Percentiles rank a stretch among this genome's conserved stretches.
Conservation (phyloP, 495 filamentous ascomycete genomes). For the Staphylotrichum longicolle region DNA sequence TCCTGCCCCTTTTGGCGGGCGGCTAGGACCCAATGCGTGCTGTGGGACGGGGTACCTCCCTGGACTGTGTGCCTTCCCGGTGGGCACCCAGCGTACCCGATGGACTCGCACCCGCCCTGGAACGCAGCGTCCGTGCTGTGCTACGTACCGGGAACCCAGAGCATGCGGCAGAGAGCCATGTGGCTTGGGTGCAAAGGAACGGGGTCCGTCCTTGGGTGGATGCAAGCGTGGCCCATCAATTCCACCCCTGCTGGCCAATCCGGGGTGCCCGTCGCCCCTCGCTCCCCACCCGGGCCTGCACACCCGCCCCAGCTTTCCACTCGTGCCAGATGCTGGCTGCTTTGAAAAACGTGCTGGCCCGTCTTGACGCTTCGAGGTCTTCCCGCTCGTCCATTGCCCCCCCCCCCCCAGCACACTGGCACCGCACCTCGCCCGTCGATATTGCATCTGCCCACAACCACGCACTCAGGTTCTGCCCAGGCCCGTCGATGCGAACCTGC, state of each 20-base stretch:
- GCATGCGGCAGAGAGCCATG: conserved; percentile 28
- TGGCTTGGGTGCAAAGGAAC: conserved; percentile 20
- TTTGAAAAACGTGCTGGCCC: conserved; percentile 42
- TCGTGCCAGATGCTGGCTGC: conserved; percentile 28
- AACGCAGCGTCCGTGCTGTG: too few species aligned
- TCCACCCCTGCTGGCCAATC: conserved; percentile 18
- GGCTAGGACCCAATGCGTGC: too few species aligned
- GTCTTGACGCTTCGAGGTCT: conserved; percentile 24
- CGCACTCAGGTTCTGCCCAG: conserved; percentile 2
- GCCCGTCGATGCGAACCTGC: conserved; percentile 8
- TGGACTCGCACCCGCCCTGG: too few species aligned
- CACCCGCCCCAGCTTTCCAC: conserved; percentile 20
- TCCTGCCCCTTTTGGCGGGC: too few species aligned
- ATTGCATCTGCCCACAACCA: conserved; percentile 20
- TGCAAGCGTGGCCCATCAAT: conserved; percentile 13
- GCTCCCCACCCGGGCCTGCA: conserved; percentile 13
- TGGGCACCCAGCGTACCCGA: too few species aligned
- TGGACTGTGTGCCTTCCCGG: too few species aligned
- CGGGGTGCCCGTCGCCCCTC: conserved; percentile 4
- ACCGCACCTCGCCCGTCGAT: conserved; percentile 16
- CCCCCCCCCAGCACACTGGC: conserved; percentile 5
- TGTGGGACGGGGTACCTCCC: too few species aligned
- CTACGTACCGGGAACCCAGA: conserved; percentile 16
- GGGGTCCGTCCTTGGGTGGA: conserved; percentile 15
- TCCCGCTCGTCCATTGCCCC: conserved; percentile 18